Percentiles rank a stretch among this genome's conserved stretches.
phyloP scores from a whole-genome alignment of 2,329 filamentous ascomycete species.

The Chaetomium sp. region DNA sequence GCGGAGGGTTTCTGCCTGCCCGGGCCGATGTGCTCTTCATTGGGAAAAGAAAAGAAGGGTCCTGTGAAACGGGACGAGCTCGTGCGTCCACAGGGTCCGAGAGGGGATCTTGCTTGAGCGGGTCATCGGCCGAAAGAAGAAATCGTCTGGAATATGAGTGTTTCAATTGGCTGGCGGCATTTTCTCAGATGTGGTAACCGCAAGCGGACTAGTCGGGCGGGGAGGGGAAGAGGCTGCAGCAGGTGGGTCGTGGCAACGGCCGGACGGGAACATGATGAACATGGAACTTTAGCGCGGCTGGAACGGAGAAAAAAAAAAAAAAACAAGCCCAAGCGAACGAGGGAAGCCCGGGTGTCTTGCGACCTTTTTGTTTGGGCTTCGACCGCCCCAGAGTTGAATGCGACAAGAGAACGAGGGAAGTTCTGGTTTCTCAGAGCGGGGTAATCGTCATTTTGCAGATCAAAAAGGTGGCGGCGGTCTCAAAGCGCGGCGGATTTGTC shows the following conservation, averaged over 20 bases:
- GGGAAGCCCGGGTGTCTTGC: too few species aligned
- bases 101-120: not conserved
- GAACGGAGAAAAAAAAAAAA: not conserved
- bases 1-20: not conserved
- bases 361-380: too few species aligned
- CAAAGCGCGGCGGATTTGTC: not conserved
- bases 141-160: conserved; percentile 5
- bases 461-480: not conserved
- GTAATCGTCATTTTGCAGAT: not conserved
- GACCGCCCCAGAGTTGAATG: too few species aligned
- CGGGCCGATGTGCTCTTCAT: not conserved
- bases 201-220: conserved; percentile 8
- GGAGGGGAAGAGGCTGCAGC: not conserved
- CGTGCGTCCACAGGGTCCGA: not conserved
- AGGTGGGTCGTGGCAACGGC: conserved; percentile 11
- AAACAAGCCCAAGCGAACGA: too few species aligned
- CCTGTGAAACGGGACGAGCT: not conserved
- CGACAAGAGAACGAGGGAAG: too few species aligned
- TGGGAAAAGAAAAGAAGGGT: not conserved
- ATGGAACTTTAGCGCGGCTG: not conserved
- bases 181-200: not conserved
- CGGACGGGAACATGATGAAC: conserved; percentile 2
- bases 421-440: too few species aligned
- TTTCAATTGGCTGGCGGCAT: conserved; percentile 4
- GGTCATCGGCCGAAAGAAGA: conserved; percentile 8